These are phyloP conservation scores for Cornus kousa DNA, from an alignment of 148 eudicot species.

Conservation along the genomic window DNA sequence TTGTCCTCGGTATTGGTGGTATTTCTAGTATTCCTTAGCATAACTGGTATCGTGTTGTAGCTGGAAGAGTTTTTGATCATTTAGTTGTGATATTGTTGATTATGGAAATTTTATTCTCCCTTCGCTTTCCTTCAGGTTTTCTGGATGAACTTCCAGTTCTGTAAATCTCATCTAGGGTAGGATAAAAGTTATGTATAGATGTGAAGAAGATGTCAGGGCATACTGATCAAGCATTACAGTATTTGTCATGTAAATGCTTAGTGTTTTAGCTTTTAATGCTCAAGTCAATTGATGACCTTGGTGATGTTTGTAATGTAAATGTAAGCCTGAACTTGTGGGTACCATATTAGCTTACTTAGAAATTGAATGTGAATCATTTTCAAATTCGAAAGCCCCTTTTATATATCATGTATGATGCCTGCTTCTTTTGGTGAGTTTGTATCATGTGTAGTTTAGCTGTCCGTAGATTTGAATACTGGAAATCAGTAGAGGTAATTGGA, in stretches of 20 bases:
- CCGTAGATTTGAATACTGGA: background rate
- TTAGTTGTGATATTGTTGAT: background rate
- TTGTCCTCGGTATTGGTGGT: background rate
- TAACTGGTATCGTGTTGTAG: background rate
- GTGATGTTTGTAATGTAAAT: background rate
- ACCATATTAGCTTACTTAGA: background rate
- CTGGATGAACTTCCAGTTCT: background rate
- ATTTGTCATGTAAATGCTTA: background rate
- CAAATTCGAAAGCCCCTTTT: background rate
- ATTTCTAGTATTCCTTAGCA: background rate
- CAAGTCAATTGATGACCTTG: background rate
- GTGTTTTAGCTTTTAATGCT: background rate
- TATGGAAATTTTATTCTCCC: background rate
- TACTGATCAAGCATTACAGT: background rate
- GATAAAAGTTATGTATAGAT: background rate
- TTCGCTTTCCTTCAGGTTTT: background rate
- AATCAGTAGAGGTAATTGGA: background rate
- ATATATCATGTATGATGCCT: background rate
- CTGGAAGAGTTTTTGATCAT: background rate
- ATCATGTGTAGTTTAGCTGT: background rate
- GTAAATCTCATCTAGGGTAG: background rate
- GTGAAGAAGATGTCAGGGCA: background rate
- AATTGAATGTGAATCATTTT: no score
- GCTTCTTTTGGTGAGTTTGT: background rate
- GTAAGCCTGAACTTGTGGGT: background rate